Percentiles rank a stretch among this genome's conserved stretches.
Conservation (phyloP, 139 green algal genomes). For the Spirogloea muscicola region DNA sequence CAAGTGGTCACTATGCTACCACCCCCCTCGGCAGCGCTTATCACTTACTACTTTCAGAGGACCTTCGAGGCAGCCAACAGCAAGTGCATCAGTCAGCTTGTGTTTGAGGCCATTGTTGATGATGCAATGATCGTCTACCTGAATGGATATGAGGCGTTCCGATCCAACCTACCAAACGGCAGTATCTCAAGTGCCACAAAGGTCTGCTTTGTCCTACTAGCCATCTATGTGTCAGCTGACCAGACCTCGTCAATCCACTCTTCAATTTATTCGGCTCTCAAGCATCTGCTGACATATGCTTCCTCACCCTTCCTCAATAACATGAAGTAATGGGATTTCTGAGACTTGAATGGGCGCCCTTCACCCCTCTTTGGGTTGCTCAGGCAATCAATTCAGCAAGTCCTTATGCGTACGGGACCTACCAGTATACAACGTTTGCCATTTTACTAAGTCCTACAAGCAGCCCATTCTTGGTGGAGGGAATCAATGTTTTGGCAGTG, state of each 20-base stretch:
- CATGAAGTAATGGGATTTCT: too few relatives aligned
- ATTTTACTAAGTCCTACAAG: too few relatives aligned
- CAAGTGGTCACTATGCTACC: constrained; percentile 2
- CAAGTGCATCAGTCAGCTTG: constrained; percentile 2
- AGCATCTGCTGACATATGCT: neutral
- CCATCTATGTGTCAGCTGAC: neutral
- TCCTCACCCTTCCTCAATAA: neutral
- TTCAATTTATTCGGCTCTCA: too few relatives aligned
- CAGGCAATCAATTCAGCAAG: too few relatives aligned
- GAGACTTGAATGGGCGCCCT: too few relatives aligned
- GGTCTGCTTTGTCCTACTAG: neutral
- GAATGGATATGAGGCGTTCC: neutral
- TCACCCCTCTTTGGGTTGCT: too few relatives aligned
- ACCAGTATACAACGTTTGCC: too few relatives aligned
- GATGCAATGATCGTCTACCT: constrained; percentile 28
- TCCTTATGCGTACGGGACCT: too few relatives aligned
- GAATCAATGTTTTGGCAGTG: constrained; percentile 9
- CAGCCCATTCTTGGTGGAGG: too few relatives aligned
- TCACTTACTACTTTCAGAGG: constrained; percentile 26
- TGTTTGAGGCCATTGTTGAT: neutral
- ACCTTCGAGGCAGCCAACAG: constrained; percentile 1
- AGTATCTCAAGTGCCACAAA: constrained; percentile 3
- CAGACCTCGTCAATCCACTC: neutral
- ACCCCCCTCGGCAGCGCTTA: neutral
- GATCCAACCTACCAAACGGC: constrained; percentile 4